Evolutionary conservation across 2,329 filamentous ascomycete species (phyloP), one percentile per base, ranked within the genome.

Genomic region (Trichoderma sp.): DNA sequence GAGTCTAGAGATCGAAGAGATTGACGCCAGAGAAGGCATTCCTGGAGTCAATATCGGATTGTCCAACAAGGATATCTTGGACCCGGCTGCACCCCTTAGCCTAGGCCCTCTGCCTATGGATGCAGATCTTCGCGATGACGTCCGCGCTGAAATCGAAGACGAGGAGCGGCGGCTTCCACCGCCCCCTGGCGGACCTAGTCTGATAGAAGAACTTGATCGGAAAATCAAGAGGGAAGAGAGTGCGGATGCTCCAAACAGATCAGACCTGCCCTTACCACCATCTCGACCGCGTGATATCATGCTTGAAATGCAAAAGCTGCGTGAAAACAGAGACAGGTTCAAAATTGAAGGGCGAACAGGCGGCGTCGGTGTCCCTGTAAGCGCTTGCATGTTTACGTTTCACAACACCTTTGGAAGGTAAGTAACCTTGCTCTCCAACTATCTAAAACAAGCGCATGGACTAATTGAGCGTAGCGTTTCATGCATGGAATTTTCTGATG

Each of bases 301-400:
- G 32, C 92, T 97, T 82, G 96, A 98, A 79, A 94, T 98, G 75
- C 93, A 96, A 76, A 96, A 95, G 77, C 89, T 98, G 11, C 92
- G 93, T 72, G 96, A 99, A 79, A 93, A 97, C 75, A 89, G 96
- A 26, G 95, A 98, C 75, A 88, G 95, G 21, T 97, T 97, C 78
- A 91, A 89, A 76, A 95, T 98, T 68, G 92, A 97, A 70, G 89
- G 90, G 24, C 88, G 91, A 39, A 95, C 92, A 14, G 92, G 93
- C 18, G 95, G 94, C 10, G 87, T 94, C 61, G 93, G 94, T 16
- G 89, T 93, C 66, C 90, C 90, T 30, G 85, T 97, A 70, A 97
- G 94, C 75, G 90, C 96, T 28, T 96, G 93, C 83, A 98, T 98
- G 92, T 97, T 96, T 78, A 99, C 96, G 0, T 97, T 98, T 76